A percentile compares a stretch with the other conserved stretches of the same genome.
Conservation (phyloP, 2,329 filamentous ascomycete species). For the Penicillium nordicum region DNA sequence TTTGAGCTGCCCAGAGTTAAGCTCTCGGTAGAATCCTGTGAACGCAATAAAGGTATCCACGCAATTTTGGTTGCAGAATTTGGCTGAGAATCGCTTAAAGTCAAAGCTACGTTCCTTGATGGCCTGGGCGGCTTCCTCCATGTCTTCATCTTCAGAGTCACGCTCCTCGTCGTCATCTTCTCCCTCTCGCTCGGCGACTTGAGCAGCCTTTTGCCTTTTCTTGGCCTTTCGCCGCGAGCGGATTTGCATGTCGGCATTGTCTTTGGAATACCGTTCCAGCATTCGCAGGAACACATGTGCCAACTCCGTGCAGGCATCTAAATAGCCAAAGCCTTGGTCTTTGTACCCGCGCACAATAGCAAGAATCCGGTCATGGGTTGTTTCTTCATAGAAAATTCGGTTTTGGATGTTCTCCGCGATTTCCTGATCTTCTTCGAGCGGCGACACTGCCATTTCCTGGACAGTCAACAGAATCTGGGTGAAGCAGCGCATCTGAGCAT, state of each 20-base stretch:
- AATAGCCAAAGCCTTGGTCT: slow-evolving; percentile 87
- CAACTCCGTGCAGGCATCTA: slow-evolving; percentile 88
- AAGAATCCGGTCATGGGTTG: slow-evolving; percentile 83
- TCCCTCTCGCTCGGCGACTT: slow-evolving; percentile 44
- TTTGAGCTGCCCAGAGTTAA: slow-evolving; percentile 78
- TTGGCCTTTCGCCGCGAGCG: slow-evolving; percentile 72
- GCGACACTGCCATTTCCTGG: slow-evolving; percentile 83
- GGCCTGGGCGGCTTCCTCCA: slow-evolving; percentile 64
- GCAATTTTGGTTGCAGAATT: slow-evolving; percentile 78
- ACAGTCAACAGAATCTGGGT: slow-evolving; percentile 91
- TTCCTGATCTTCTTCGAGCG: slow-evolving; percentile 88
- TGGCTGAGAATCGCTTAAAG: slow-evolving; percentile 75
- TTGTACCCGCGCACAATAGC: slow-evolving; percentile 82
- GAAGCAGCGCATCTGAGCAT: slow-evolving; percentile 87
- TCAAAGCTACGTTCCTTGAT: slow-evolving; percentile 89
- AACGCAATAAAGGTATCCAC: slow-evolving; percentile 87
- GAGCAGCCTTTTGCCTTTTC: slow-evolving; percentile 60
- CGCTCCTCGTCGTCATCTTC: slow-evolving; percentile 57
- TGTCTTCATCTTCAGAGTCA: slow-evolving; percentile 69
- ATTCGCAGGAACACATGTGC: slow-evolving; percentile 89
- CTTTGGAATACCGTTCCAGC: slow-evolving; percentile 88
- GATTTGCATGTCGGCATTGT: slow-evolving; percentile 90
- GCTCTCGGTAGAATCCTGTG: slow-evolving; percentile 73
- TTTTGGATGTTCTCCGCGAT: slow-evolving; percentile 97
- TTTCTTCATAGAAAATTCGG: slow-evolving; percentile 97